Conservation (phyloP, 164 flowering plant species). For the Stephania japonica region DNA sequence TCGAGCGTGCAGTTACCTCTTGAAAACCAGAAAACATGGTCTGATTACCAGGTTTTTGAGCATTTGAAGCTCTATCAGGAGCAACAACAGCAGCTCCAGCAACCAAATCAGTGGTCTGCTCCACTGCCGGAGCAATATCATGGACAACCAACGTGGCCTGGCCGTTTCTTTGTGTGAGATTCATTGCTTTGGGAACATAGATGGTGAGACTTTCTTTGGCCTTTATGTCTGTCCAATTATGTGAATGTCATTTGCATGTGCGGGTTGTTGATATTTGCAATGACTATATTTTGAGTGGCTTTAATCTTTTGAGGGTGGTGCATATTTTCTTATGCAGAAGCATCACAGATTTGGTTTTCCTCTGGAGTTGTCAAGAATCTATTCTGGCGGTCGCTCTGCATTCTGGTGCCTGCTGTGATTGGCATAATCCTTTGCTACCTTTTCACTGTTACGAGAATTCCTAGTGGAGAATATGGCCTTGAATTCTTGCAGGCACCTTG, state of each 20-base stretch:
- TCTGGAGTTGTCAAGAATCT: slow-evolving; percentile 37
- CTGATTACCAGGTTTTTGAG: slow-evolving; percentile 39
- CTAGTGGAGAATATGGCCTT: slow-evolving; percentile 49
- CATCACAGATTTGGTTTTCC: slow-evolving; percentile 11
- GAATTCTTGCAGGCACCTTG: slow-evolving; percentile 61
- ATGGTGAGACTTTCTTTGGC: slow-evolving; percentile 30
- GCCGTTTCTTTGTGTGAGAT: slow-evolving; percentile 75
- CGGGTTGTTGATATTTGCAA: neutral
- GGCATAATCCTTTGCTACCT: slow-evolving; percentile 43
- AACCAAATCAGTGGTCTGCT: slow-evolving; percentile 40
- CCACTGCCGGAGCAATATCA: slow-evolving; percentile 59
- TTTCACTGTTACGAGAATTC: slow-evolving; percentile 41
- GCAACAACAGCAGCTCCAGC: slow-evolving; percentile 40
- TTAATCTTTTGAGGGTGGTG: neutral
- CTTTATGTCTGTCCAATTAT: slow-evolving; percentile 4
- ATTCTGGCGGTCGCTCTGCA: slow-evolving; percentile 35
- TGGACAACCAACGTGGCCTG: slow-evolving; percentile 70
- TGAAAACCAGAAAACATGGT: slow-evolving; percentile 47
- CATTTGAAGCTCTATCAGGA: slow-evolving; percentile 39
- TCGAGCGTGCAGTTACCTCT: slow-evolving; percentile 36
- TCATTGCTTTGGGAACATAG: slow-evolving; percentile 19
- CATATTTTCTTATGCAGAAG: neutral
- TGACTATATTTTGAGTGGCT: neutral
- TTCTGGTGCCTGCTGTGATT: slow-evolving; percentile 38
- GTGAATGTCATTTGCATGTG: neutral